phyloP scores from a whole-genome alignment of 495 filamentous ascomycete genomes.

The Daldinia vernicosa region DNA sequence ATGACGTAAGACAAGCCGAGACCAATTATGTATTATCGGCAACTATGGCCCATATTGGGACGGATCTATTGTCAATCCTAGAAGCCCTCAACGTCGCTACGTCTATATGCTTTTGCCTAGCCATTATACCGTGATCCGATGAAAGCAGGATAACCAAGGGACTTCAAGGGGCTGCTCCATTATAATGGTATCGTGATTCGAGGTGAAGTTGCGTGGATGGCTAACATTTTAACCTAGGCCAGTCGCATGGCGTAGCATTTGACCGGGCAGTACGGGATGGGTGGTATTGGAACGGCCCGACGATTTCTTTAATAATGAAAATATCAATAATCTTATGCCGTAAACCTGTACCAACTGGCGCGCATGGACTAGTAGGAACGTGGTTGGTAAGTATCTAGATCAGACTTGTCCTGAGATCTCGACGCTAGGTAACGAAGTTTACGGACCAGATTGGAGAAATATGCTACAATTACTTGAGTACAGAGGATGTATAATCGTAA shows the following conservation, averaged over 20 bases:
- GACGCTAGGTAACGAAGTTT: background rate
- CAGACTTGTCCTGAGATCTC: background rate
- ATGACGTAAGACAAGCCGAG: background rate
- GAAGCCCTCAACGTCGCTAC: constrained; percentile 70
- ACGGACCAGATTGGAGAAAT: background rate
- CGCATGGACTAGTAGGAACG: constrained; percentile 12
- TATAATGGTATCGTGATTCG: constrained; percentile 41
- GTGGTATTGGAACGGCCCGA: constrained; percentile 58
- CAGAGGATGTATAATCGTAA: background rate
- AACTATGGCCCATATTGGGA: constrained; percentile 51
- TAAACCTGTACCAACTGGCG: constrained; percentile 61
- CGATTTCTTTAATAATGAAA: constrained; percentile 40
- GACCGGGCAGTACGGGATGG: constrained; percentile 56
- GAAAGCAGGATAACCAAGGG: constrained; percentile 66
- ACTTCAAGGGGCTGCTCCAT: constrained; percentile 66
- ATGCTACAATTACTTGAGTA: background rate
- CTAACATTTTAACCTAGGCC: constrained; percentile 30
- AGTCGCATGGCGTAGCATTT: constrained; percentile 67
- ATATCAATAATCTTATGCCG: constrained; percentile 43
- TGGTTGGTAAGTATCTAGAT: background rate
- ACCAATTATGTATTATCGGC: constrained; percentile 12
- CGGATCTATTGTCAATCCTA: constrained; percentile 56
- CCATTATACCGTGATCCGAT: constrained; percentile 62
- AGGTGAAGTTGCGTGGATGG: background rate
- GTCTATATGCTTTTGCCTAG: constrained; percentile 59